These are phyloP conservation scores for Fomitopsis serialis DNA, from an alignment of 768 basidiomycete genomes.

Conservation along the genomic window DNA sequence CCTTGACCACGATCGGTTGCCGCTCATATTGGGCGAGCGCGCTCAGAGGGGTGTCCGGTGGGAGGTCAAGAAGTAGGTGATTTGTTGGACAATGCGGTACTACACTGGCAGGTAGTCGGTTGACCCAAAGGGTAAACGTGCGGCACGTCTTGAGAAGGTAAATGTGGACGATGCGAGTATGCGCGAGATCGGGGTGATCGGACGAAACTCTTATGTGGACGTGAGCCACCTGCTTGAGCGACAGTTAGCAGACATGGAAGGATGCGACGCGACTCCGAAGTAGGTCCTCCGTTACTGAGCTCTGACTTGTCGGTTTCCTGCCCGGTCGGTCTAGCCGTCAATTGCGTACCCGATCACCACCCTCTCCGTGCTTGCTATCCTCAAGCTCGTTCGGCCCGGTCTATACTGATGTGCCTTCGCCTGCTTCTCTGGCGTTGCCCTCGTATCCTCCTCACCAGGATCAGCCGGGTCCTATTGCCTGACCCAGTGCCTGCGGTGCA, in stretches of 20 bases:
- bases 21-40: constrained; percentile 35
- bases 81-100: constrained; percentile 34
- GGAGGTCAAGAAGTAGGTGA: constrained; percentile 38
- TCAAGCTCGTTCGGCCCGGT: no score
- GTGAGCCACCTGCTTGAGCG: constrained; percentile 49
- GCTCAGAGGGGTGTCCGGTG: constrained; percentile 25
- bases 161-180: neutral
- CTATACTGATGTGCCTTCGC: no score
- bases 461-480: no score
- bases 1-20: constrained; percentile 35
- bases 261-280: constrained; percentile 28
- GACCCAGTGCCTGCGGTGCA: no score
- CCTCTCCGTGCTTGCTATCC: no score
- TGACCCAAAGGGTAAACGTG: constrained; percentile 47
- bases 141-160: constrained; percentile 57
- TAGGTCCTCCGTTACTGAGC: constrained; percentile 44
- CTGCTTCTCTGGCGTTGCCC: no score
- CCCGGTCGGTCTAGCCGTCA: no score
- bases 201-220: no score
- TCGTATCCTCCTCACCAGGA: no score
- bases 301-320: no score
- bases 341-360: no score
- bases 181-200: neutral
- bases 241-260: constrained; percentile 35
- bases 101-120: constrained; percentile 53